phyloP scores from a whole-genome alignment of 2,329 filamentous ascomycete genomes.

The Didymella pomorum region DNA sequence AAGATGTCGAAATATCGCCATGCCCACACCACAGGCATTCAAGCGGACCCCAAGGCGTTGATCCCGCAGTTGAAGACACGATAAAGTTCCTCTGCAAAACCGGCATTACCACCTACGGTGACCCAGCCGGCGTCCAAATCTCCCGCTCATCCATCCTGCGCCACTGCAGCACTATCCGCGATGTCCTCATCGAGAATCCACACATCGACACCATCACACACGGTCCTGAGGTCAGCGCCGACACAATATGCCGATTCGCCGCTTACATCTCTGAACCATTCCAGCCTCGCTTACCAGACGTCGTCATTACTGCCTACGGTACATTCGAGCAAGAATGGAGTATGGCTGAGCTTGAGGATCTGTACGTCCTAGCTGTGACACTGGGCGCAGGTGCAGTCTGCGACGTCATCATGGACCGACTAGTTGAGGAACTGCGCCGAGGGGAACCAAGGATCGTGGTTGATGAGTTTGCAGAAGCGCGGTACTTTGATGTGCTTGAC shows the following conservation, averaged over 20 bases:
- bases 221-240: constrained; percentile 4
- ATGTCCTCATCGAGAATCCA: neutral
- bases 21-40: neutral
- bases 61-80: neutral
- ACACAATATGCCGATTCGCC: neutral
- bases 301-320: neutral
- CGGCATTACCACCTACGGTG: neutral
- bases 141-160: neutral
- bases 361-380: constrained; percentile 1
- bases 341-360: constrained; percentile 2
- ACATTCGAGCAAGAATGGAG: constrained; percentile 6
- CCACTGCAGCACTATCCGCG: neutral
- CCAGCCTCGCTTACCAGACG: neutral
- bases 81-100: neutral
- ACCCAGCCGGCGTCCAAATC: neutral
- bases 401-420: constrained; percentile 1
- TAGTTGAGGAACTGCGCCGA: neutral
- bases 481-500: neutral
- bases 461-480: neutral
- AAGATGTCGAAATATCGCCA: neutral
- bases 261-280: neutral
- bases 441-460: neutral
- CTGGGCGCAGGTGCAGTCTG: neutral
- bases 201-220: neutral
- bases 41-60: neutral